Percentiles rank a stretch among this genome's conserved stretches.
phyloP scores from a whole-genome alignment of 202 grass and related monocot genomes.

The Schoenoplectus tabernaemontani region DNA sequence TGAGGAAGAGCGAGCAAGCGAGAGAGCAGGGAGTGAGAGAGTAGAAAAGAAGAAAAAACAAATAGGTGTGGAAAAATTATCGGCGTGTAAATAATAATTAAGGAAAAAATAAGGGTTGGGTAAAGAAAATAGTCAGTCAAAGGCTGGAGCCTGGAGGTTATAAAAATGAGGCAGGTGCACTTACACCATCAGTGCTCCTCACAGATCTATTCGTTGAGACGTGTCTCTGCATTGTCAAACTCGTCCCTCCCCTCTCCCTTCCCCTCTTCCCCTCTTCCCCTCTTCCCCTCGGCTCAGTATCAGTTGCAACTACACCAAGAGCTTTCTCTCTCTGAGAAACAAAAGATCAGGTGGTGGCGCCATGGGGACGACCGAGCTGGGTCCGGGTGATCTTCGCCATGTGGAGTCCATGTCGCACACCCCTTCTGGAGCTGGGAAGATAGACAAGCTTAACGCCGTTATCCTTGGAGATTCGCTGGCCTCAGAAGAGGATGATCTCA shows the following conservation, averaged over 20 bases:
- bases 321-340: neutral
- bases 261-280: too few relatives aligned
- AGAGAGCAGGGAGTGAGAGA: neutral
- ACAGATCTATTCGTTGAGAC: conserved; percentile 10
- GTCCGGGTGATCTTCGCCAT: conserved; percentile 47
- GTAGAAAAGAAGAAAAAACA: neutral
- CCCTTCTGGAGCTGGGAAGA: conserved; percentile 64
- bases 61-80: too few relatives aligned
- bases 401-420: conserved; percentile 68
- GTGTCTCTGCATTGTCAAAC: conserved; percentile 17
- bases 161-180: neutral
- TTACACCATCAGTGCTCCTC: neutral
- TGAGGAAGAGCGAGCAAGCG: neutral
- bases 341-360: neutral
- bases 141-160: neutral
- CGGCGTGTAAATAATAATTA: neutral
- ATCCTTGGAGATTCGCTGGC: conserved; percentile 79
- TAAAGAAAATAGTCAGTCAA: neutral
- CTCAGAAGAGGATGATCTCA: conserved; percentile 71
- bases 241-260: neutral
- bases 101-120: neutral
- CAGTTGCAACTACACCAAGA: neutral
- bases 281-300: conserved; percentile 5
- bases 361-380: conserved; percentile 51
- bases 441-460: conserved; percentile 51